Conservation (phyloP, 768 basidiomycete genomes). For the Panaeolus cyanescens region DNA sequence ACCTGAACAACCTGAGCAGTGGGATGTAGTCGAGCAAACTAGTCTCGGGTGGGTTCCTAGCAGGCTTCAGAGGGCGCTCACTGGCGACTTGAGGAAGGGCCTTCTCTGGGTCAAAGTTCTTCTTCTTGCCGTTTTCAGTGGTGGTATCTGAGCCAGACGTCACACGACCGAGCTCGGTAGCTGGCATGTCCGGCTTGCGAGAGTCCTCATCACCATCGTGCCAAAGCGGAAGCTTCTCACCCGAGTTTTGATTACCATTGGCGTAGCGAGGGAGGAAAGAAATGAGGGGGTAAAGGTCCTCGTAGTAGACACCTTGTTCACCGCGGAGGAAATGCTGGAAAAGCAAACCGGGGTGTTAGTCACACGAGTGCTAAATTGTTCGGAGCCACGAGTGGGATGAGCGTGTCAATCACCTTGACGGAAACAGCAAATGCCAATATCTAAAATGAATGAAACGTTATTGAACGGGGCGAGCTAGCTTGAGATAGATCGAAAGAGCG, state of each 20-base stretch:
- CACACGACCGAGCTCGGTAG: slow-evolving; percentile 17
- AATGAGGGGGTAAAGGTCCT: slow-evolving; percentile 75
- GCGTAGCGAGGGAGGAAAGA: slow-evolving; percentile 67
- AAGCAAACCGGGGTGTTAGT: not conserved
- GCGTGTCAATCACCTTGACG: slow-evolving; percentile 49
- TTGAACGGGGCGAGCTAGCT: not conserved
- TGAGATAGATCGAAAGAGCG: not conserved
- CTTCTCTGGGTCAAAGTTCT: slow-evolving; percentile 36
- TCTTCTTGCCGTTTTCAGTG: not conserved
- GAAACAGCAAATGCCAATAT: slow-evolving; percentile 69
- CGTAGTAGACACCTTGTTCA: slow-evolving; percentile 71
- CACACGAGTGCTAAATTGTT: not conserved
- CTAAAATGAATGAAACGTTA: slow-evolving; percentile 28
- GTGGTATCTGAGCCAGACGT: slow-evolving; percentile 4
- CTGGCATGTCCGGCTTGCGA: slow-evolving; percentile 11
- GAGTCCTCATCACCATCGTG: slow-evolving; percentile 39
- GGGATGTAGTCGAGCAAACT: slow-evolving; percentile 58
- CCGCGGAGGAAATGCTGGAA: slow-evolving; percentile 67
- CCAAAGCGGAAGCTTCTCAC: slow-evolving; percentile 64
- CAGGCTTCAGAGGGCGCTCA: slow-evolving; percentile 42
- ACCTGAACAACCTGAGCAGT: slow-evolving; percentile 51
- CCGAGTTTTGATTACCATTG: slow-evolving; percentile 23
- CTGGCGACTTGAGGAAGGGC: slow-evolving; percentile 28
- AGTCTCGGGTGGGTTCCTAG: slow-evolving; percentile 58
- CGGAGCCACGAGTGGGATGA: not conserved